Percentiles rank a stretch among this genome's conserved stretches.
These are phyloP conservation scores for Pythium coloratum DNA, from an alignment of 352 stramenopile genomes.

Conservation along the genomic window DNA sequence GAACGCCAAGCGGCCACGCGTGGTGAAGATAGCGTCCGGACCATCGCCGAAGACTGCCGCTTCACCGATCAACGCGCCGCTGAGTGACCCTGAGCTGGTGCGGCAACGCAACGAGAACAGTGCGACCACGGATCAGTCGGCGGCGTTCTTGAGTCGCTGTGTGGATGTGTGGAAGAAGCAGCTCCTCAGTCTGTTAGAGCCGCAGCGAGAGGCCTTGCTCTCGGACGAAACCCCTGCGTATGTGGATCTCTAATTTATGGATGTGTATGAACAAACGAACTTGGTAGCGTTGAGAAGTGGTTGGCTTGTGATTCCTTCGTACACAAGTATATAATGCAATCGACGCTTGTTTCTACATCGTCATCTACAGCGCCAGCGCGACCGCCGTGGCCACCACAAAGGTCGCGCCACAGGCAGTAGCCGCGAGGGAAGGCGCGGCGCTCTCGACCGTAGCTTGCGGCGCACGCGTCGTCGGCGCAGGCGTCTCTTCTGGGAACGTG, in stretches of 20 bases:
- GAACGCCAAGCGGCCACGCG: slow-evolving; percentile 4
- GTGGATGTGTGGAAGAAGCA: slow-evolving; percentile 37
- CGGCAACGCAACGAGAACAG: slow-evolving; percentile 18
- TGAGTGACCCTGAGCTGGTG: slow-evolving; percentile 6
- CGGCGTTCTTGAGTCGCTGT: slow-evolving; percentile 31
- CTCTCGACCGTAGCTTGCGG: not conserved
- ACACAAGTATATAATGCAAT: slow-evolving; percentile 12
- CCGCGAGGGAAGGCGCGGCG: not conserved
- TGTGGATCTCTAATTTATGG: slow-evolving; percentile 7
- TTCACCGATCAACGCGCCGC: slow-evolving; percentile 1
- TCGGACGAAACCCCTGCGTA: not conserved
- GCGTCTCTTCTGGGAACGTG: slow-evolving; percentile 19
- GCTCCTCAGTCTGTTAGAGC: slow-evolving; percentile 14
- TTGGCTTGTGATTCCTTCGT: slow-evolving; percentile 12
- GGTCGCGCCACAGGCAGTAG: slow-evolving; percentile 1
- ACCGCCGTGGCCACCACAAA: slow-evolving; percentile 2
- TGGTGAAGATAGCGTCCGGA: not conserved
- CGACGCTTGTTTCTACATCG: not conserved
- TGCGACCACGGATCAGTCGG: slow-evolving; percentile 18
- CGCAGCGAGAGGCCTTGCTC: slow-evolving; percentile 6
- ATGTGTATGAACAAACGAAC: slow-evolving; percentile 4
- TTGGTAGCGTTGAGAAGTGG: not conserved
- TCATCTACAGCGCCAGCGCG: slow-evolving; percentile 13
- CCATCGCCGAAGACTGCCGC: not conserved
- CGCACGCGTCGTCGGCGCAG: slow-evolving; percentile 8